Evolutionary conservation across 2,329 filamentous ascomycete genomes (phyloP).

Genomic region (Graphium sp.): DNA sequence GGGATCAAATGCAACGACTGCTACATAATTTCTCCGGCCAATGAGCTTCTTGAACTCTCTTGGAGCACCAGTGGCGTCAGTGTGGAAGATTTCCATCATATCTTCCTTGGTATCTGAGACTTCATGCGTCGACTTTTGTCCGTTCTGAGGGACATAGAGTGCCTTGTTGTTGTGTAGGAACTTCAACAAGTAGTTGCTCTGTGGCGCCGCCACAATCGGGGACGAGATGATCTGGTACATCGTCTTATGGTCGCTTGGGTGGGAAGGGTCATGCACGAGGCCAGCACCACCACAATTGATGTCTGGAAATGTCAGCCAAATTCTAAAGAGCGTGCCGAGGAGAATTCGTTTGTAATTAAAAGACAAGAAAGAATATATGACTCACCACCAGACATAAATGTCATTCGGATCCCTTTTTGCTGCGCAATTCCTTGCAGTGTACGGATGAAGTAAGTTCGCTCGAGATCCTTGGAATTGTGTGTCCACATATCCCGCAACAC

Average conservation of each 20-base stretch:
- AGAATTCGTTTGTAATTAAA: neutral
- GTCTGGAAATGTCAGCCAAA: slow-evolving; percentile 27
- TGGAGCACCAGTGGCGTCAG: slow-evolving; percentile 68
- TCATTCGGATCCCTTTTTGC: slow-evolving; percentile 92
- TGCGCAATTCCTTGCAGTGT: slow-evolving; percentile 91
- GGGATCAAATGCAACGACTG: slow-evolving; percentile 87
- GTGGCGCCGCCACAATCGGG: slow-evolving; percentile 78
- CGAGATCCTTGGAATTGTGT: slow-evolving; percentile 92
- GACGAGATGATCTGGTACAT: slow-evolving; percentile 98
- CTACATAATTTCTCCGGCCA: slow-evolving; percentile 82
- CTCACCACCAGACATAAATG: slow-evolving; percentile 77
- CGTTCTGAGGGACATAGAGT: slow-evolving; percentile 81
- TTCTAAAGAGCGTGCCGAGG: slow-evolving; percentile 6
- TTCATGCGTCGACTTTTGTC: slow-evolving; percentile 55
- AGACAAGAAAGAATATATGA: slow-evolving; percentile 1
- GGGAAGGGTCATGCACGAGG: slow-evolving; percentile 81
- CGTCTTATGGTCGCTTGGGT: slow-evolving; percentile 89
- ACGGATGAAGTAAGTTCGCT: slow-evolving; percentile 89
- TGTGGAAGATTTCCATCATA: slow-evolving; percentile 99
- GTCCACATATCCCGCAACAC: slow-evolving; percentile 96
- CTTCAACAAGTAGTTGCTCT: slow-evolving; percentile 73
- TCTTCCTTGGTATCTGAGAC: slow-evolving; percentile 93
- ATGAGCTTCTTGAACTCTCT: slow-evolving; percentile 85
- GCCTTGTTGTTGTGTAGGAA: slow-evolving; percentile 91
- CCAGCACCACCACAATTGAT: slow-evolving; percentile 88